Conservation (phyloP, 2,329 filamentous ascomycete species). For the Aspergillus sp. region DNA sequence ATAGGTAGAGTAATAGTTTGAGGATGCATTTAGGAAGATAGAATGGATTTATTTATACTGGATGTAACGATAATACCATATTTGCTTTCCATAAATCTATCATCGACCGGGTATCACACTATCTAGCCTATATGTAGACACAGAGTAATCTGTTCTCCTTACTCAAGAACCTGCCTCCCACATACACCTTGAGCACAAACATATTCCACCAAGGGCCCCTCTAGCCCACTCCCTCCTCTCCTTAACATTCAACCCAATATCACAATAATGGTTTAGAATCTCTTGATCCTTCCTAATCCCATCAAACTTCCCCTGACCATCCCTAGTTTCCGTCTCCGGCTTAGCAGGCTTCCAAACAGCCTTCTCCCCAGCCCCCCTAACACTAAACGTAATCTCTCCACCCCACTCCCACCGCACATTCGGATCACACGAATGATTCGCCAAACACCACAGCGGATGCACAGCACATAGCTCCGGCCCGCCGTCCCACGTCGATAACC, state of each 20-base stretch:
- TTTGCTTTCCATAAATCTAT: too few relatives aligned
- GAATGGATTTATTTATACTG: background rate
- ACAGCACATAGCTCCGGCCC: constrained; percentile 88
- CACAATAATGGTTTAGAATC: constrained; percentile 90
- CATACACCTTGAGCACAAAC: constrained; percentile 76
- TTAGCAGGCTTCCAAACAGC: constrained; percentile 30
- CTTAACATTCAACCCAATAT: constrained; percentile 68
- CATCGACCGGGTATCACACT: too few relatives aligned
- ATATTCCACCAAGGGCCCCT: constrained; percentile 81
- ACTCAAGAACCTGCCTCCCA: constrained; percentile 52
- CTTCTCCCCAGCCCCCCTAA: constrained; percentile 25
- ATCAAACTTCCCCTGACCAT: constrained; percentile 7
- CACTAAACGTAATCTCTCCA: constrained; percentile 35
- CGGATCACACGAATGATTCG: constrained; percentile 93
- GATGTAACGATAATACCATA: background rate
- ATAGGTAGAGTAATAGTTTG: background rate
- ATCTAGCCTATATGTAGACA: too few relatives aligned
- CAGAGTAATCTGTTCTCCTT: background rate
- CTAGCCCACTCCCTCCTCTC: constrained; percentile 81
- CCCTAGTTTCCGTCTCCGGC: constrained; percentile 13
- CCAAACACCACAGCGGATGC: constrained; percentile 91
- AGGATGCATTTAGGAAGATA: background rate
- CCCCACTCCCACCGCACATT: constrained; percentile 95
- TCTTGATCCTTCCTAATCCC: constrained; percentile 75
- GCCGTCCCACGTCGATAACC: constrained; percentile 67